Base-by-base conservation (phyloP, 768 basidiomycete species). In the Pisolithus microcarpus region DNA sequence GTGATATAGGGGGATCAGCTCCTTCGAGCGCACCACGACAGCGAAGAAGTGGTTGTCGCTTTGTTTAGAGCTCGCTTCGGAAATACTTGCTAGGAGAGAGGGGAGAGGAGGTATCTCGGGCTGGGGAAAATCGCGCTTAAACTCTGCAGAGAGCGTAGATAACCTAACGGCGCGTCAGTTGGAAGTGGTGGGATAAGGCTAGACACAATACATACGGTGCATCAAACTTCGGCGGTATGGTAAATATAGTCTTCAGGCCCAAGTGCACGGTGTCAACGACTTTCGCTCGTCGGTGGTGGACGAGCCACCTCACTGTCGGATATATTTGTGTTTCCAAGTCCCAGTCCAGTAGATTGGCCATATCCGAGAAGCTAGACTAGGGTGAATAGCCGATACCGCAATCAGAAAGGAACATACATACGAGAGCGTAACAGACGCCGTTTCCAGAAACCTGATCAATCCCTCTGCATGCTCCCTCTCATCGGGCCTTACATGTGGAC, bases 261-360 rank as follows among this genome's bases (percentile, higher is more conserved):
- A 68, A 71, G 59, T 92, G 88, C 30, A 98, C 81, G 16, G 83
- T 78, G 55, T 97, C 93, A 39, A 96, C 85, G 24, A 98, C 73
- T 58, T 91, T 91, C 5, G 91, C 95, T 60, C 90, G 79, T 48
- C 90, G 78, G 67, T 93, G 92, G 52, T 90, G 84, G 28, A 97
- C 87, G 28, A 99, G 75, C 80, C 92, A 92, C 16, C 91, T 81
- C 8, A 95, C 94, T n/a, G 88, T 81, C 0, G 92, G 89, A 61
- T 87, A 89, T 0, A 95, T 77, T 58, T 95, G 90, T 0, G 79
- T 72, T 57, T 91, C 82, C 7, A 91, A 70, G 56, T 92, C 84
- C 81, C 90, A 90, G 51, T 91, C 89, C 38, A 94, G 70, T 34
- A 89, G 63, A 61, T 76, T 83, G 3, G 85, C 85, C 75, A 92